phyloP scores from a whole-genome alignment of 768 basidiomycete genomes.

The Termitomyces bulborhizus region DNA sequence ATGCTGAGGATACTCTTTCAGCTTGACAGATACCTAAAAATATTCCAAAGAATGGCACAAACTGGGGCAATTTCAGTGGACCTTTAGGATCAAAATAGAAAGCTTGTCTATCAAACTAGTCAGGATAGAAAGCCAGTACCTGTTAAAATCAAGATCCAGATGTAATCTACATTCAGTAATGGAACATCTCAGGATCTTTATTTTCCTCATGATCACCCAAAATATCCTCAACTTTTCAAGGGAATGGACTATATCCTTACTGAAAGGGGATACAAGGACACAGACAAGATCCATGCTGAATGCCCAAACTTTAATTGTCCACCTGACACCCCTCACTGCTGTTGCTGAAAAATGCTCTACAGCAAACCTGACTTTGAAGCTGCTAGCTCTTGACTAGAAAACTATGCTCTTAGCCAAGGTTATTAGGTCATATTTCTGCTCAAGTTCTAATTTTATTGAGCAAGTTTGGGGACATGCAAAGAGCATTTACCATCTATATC shows the following conservation, averaged over 20 bases:
- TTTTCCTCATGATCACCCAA: conserved; percentile 20
- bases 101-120: conserved; percentile 16
- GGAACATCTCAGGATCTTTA: conserved; percentile 24
- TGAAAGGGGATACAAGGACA: conserved; percentile 20
- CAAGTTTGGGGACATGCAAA: conserved; percentile 28
- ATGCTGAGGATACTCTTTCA: conserved; percentile 18
- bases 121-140: conserved; percentile 12
- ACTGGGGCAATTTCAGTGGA: conserved; percentile 6
- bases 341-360: conserved; percentile 15
- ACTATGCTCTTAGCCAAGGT: too few species aligned
- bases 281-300: conserved; percentile 20
- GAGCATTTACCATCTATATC: conserved; percentile 14
- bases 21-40: conserved; percentile 24
- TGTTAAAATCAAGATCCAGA: conserved; percentile 21
- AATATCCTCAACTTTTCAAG: conserved; percentile 25
- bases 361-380: conserved; percentile 27
- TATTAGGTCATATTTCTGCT: not conserved
- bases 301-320: conserved; percentile 13
- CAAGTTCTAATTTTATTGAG: conserved; percentile 16
- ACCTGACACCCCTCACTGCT: conserved; percentile 15
- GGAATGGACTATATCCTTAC: conserved; percentile 30
- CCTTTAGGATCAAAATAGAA: conserved; percentile 13
- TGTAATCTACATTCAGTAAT: conserved; percentile 24
- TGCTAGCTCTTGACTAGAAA: conserved; percentile 10
- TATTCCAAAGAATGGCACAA: conserved; percentile 1